phyloP scores from a whole-genome alignment of 495 filamentous ascomycete genomes.

The Entonaema liquescens region DNA sequence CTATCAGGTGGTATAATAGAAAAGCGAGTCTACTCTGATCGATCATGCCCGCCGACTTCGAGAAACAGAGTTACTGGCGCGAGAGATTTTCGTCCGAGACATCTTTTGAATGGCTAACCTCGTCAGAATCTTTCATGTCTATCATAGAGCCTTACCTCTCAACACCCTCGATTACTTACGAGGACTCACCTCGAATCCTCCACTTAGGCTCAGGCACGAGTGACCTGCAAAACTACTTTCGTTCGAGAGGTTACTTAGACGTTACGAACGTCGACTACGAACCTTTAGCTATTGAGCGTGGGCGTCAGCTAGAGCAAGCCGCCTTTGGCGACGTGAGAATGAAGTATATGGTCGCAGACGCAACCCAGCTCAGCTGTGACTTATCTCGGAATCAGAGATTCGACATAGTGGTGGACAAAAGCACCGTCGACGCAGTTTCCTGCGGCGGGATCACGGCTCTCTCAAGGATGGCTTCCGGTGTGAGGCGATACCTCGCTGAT shows the following conservation, averaged over 20 bases:
- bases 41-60: slow-evolving; percentile 44
- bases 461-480: slow-evolving; percentile 39
- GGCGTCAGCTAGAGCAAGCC: slow-evolving; percentile 43
- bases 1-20: background rate
- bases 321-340: slow-evolving; percentile 49
- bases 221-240: slow-evolving; percentile 51
- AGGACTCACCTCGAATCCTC: slow-evolving; percentile 39
- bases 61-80: slow-evolving; percentile 55
- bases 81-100: slow-evolving; percentile 48
- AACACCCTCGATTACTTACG: background rate
- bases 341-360: slow-evolving; percentile 50
- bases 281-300: slow-evolving; percentile 49
- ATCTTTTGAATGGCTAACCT: slow-evolving; percentile 53
- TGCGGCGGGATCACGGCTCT: slow-evolving; percentile 47
- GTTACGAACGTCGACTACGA: slow-evolving; percentile 57
- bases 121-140: slow-evolving; percentile 48
- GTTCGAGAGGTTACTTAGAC: slow-evolving; percentile 42
- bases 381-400: slow-evolving; percentile 18
- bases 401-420: slow-evolving; percentile 53
- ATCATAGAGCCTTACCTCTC: slow-evolving; percentile 46
- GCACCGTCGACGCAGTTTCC: slow-evolving; percentile 53
- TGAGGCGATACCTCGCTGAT: slow-evolving; percentile 39
- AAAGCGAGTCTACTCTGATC: background rate
- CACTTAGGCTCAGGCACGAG: slow-evolving; percentile 55
- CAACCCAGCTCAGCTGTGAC: slow-evolving; percentile 38